Evolutionary conservation across 1,284 basidiomycete genomes (phyloP).

Genomic region (Papiliotrema laurentii): DNA sequence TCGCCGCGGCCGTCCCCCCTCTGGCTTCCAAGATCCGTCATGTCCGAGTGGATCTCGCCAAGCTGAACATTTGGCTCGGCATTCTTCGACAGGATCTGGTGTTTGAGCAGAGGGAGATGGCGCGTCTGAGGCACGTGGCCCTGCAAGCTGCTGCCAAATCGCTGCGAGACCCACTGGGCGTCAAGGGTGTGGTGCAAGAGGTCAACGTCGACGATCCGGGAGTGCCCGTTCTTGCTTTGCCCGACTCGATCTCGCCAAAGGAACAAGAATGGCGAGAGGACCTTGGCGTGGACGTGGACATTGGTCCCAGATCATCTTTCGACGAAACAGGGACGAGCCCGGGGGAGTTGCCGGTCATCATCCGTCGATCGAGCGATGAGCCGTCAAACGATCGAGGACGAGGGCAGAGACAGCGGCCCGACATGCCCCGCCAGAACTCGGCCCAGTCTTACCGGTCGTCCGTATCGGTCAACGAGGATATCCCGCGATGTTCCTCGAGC

Average conservation of each 20-base stretch:
- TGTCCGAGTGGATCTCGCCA: constrained; percentile 67
- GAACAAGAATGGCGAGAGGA: too few relatives aligned
- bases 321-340: constrained; percentile 14
- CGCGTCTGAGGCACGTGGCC: constrained; percentile 63
- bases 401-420: neutral
- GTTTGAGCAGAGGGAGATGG: constrained; percentile 66
- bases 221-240: constrained; percentile 13
- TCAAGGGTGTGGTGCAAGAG: constrained; percentile 25
- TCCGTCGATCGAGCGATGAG: constrained; percentile 18
- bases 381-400: too few relatives aligned
- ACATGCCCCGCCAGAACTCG: neutral
- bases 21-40: constrained; percentile 63
- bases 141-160: constrained; percentile 63
- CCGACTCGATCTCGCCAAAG: constrained; percentile 2
- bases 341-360: constrained; percentile 22
- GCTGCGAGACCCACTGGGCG: constrained; percentile 23
- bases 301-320: too few relatives aligned
- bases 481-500: neutral
- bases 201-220: constrained; percentile 10
- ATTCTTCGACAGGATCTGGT: constrained; percentile 69
- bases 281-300: too few relatives aligned
- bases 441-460: neutral
- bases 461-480: neutral
- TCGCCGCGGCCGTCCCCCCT: constrained; percentile 61
- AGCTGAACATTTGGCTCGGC: constrained; percentile 66